These are phyloP conservation scores for Lepidium didymum DNA, from an alignment of 345 rosid species.

Conservation along the genomic window DNA sequence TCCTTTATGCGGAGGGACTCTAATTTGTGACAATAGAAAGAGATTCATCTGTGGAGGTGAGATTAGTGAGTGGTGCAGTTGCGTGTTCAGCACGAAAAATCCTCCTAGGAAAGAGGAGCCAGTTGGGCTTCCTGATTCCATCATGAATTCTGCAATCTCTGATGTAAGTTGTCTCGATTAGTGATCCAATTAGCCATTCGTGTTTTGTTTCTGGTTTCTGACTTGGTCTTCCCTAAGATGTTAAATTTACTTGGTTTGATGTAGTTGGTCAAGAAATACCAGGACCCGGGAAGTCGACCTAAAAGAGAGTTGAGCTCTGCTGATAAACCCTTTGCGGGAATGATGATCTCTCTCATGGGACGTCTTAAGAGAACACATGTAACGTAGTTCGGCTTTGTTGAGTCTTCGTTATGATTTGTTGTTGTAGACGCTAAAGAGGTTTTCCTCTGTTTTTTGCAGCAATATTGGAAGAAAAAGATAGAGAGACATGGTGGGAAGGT, in stretches of 20 bases:
- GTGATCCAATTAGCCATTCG: background rate
- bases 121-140: slow-evolving; percentile 44
- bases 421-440: background rate
- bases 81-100: slow-evolving; percentile 48
- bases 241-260: background rate
- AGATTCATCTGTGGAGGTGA: slow-evolving; percentile 54
- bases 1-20: slow-evolving; percentile 43
- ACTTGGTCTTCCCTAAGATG: background rate
- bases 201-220: background rate
- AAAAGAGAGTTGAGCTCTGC: slow-evolving; percentile 28
- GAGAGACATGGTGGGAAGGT: slow-evolving; percentile 62
- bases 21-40: slow-evolving; percentile 47
- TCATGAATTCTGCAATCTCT: slow-evolving; percentile 39
- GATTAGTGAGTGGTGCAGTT: slow-evolving; percentile 77
- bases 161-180: slow-evolving; percentile 32
- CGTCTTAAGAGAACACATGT: slow-evolving; percentile 69
- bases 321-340: slow-evolving; percentile 55
- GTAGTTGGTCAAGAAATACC: slow-evolving; percentile 57
- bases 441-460: slow-evolving; percentile 31
- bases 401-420: background rate
- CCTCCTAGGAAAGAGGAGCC: slow-evolving; percentile 59
- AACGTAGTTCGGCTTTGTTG: background rate
- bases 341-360: slow-evolving; percentile 61
- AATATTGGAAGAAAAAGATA: slow-evolving; percentile 51
- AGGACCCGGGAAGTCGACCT: slow-evolving; percentile 51